phyloP scores from a whole-genome alignment of 1,284 basidiomycete species.

The Xerocomus nothofagi region DNA sequence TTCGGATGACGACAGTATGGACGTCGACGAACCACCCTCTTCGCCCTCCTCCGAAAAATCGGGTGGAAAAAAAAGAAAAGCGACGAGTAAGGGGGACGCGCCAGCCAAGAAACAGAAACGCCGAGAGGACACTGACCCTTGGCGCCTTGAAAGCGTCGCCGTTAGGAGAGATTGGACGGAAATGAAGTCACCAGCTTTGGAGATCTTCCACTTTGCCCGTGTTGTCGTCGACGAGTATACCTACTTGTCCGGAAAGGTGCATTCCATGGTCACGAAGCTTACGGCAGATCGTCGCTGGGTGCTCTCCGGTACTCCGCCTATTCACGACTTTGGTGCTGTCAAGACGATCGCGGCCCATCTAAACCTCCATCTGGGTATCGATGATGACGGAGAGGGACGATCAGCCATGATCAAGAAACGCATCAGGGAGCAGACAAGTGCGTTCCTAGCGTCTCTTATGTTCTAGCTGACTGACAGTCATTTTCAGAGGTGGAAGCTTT shows the following conservation, averaged over 20 bases:
- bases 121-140: slow-evolving; percentile 73
- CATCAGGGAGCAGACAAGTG: slow-evolving; percentile 81
- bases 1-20: slow-evolving; percentile 47
- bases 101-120: slow-evolving; percentile 63
- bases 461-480: slow-evolving; percentile 4
- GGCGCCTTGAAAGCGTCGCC: slow-evolving; percentile 66
- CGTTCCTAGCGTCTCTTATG: slow-evolving; percentile 20
- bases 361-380: slow-evolving; percentile 83
- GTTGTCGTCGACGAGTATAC: slow-evolving; percentile 95
- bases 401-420: slow-evolving; percentile 77
- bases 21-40: slow-evolving; percentile 50
- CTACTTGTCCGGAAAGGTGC: slow-evolving; percentile 81
- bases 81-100: slow-evolving; percentile 42
- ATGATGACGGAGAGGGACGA: slow-evolving; percentile 85
- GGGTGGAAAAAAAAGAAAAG: slow-evolving; percentile 55
- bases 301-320: slow-evolving; percentile 93
- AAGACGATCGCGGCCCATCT: slow-evolving; percentile 90
- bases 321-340: slow-evolving; percentile 87
- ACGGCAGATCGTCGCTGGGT: slow-evolving; percentile 88
- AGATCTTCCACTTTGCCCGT: slow-evolving; percentile 90
- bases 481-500: slow-evolving; percentile 84
- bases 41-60: slow-evolving; percentile 38
- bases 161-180: slow-evolving; percentile 76
- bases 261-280: slow-evolving; percentile 76
- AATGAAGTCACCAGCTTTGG: slow-evolving; percentile 81